Percentiles rank a stretch among this genome's conserved stretches.
Evolutionary conservation across 2,329 filamentous ascomycete genomes (phyloP).

Genomic region (Penicillium crustosum): DNA sequence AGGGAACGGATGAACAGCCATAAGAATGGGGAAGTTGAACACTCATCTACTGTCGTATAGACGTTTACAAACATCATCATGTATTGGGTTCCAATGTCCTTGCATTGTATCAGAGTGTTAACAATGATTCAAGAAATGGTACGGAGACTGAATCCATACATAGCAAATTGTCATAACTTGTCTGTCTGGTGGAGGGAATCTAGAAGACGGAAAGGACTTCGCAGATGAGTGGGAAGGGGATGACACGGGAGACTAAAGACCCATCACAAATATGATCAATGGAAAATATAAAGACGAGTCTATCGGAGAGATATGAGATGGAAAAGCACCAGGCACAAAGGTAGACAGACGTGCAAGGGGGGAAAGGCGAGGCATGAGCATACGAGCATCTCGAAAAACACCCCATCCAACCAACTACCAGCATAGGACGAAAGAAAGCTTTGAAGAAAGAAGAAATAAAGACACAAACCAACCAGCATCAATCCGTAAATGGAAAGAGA

Average conservation of each 20-base stretch:
- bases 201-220: background rate
- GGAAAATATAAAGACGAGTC: background rate
- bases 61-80: too few species aligned
- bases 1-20: conserved; percentile 29
- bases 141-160: background rate
- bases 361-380: conserved; percentile 1
- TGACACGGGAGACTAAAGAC: background rate
- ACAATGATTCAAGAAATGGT: background rate
- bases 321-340: background rate
- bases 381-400: conserved; percentile 6
- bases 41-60: background rate
- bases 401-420: conserved; percentile 13
- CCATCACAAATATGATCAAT: background rate
- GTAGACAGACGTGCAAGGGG: background rate
- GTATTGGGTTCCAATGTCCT: background rate
- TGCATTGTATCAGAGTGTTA: background rate
- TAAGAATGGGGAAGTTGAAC: conserved; percentile 14
- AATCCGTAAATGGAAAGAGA: conserved; percentile 22
- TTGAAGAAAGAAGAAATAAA: conserved; percentile 13
- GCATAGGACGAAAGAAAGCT: conserved; percentile 1
- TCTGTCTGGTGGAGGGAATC: background rate
- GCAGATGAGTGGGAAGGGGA: background rate
- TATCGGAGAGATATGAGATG: background rate
- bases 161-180: background rate
- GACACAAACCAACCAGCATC: conserved; percentile 26